Evolutionary conservation across 1,284 basidiomycete genomes (phyloP).

Genomic region (Mrakiaceae sp.): DNA sequence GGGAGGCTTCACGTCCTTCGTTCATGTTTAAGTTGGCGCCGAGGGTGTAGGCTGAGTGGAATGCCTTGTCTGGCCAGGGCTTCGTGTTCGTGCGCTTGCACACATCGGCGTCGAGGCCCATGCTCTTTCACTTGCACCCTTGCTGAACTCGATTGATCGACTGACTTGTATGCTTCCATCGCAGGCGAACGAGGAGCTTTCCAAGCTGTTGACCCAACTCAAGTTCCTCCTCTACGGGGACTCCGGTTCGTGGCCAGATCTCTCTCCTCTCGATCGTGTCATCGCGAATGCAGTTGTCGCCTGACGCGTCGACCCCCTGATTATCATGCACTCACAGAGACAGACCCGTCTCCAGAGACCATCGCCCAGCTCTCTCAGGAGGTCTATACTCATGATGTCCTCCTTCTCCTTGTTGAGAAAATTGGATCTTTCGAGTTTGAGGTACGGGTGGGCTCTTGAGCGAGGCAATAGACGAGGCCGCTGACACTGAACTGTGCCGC

Average conservation of each 20-base stretch:
- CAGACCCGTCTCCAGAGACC: constrained; percentile 71
- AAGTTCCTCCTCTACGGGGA: constrained; percentile 79
- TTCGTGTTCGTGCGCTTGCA: not conserved
- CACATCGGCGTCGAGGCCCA: not conserved
- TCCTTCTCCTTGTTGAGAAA: constrained; percentile 68
- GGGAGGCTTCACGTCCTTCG: too few relatives aligned
- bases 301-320: constrained; percentile 10
- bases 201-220: constrained; percentile 78
- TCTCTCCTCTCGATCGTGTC: constrained; percentile 12
- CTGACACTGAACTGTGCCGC: too few relatives aligned
- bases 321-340: constrained; percentile 17
- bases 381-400: constrained; percentile 80
- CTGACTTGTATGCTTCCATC: constrained; percentile 1
- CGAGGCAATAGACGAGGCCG: not conserved
- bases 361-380: constrained; percentile 91
- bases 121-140: not conserved
- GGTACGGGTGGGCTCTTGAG: constrained; percentile 40
- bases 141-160: constrained; percentile 7
- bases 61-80: not conserved
- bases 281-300: constrained; percentile 5
- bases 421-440: constrained; percentile 90
- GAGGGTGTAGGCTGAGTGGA: too few relatives aligned
- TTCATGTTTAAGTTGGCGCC: too few relatives aligned
- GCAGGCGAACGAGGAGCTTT: constrained; percentile 74
- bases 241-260: constrained; percentile 45